phyloP scores from a whole-genome alignment of 805 yeast genomes.

The Scheffersomyces stipitis region DNA sequence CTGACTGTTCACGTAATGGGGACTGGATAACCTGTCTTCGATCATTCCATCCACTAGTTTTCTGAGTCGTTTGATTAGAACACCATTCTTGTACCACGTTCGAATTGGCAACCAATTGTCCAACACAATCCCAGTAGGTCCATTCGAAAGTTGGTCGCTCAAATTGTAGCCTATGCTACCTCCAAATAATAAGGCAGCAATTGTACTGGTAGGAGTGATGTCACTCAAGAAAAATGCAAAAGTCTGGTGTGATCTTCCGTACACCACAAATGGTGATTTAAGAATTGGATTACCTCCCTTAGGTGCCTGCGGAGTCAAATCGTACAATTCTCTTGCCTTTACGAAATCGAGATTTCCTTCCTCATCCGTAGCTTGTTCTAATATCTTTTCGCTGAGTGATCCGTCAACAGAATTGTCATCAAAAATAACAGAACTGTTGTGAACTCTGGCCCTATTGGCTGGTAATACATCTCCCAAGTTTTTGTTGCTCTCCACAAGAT shows the following conservation, averaged over 20 bases:
- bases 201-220: conserved; percentile 74
- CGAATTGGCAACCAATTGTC: conserved; percentile 89
- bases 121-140: conserved; percentile 79
- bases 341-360: conserved; percentile 41
- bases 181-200: conserved; percentile 79
- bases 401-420: conserved; percentile 33
- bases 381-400: conserved; percentile 8
- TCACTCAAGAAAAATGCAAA: conserved; percentile 69
- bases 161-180: conserved; percentile 66
- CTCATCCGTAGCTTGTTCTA: conserved; percentile 25
- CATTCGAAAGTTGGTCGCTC: conserved; percentile 35
- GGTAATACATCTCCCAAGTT: conserved; percentile 35
- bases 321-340: conserved; percentile 31
- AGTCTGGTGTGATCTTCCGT: conserved; percentile 58
- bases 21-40: conserved; percentile 52
- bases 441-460: conserved; percentile 73
- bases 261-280: conserved; percentile 63
- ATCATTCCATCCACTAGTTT: conserved; percentile 65
- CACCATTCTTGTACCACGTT: conserved; percentile 95
- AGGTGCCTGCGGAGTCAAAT: conserved; percentile 40
- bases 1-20: conserved; percentile 15
- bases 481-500: conserved; percentile 10
- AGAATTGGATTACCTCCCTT: conserved; percentile 31
- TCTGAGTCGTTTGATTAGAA: conserved; percentile 71
- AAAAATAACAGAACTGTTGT: conserved; percentile 82